These are phyloP conservation scores for Boehmeria nivea DNA, from an alignment of 306 rosid genomes.

Conservation along the genomic window DNA sequence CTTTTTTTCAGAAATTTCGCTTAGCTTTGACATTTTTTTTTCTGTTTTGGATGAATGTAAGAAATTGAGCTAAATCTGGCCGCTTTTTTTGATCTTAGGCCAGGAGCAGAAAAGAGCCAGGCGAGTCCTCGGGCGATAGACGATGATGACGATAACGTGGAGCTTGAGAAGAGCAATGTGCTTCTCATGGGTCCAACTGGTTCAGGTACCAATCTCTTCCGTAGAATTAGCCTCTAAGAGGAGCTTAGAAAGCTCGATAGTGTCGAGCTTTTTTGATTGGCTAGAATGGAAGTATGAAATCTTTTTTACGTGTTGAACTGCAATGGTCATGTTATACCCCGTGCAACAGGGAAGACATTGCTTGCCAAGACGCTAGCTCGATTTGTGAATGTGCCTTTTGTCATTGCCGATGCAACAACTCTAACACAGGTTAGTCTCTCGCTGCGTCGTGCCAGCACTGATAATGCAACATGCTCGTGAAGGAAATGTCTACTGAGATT, in stretches of 20 bases:
- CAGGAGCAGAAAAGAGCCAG: constrained; percentile 38
- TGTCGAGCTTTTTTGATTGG: not conserved
- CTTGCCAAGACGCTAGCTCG: constrained; percentile 97
- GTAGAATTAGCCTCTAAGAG: not conserved
- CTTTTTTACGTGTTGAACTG: not conserved
- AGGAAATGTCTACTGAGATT: too few relatives aligned
- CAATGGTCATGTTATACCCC: constrained; percentile 32
- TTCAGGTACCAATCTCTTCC: constrained; percentile 48
- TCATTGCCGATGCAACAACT: constrained; percentile 95
- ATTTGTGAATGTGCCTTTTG: constrained; percentile 93
- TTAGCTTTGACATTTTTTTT: constrained; percentile 30
- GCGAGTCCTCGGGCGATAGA: constrained; percentile 41
- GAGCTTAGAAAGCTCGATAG: not conserved
- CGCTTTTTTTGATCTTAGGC: constrained; percentile 33
- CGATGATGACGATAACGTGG: constrained; percentile 56
- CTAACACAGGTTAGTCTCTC: constrained; percentile 77
- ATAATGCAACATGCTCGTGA: not conserved
- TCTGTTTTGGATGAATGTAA: not conserved
- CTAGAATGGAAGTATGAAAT: not conserved
- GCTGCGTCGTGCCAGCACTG: not conserved
- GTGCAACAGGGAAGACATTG: constrained; percentile 80
- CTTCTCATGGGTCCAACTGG: constrained; percentile 99
- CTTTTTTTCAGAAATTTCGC: constrained; percentile 21
- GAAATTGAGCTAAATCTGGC: too few relatives aligned
- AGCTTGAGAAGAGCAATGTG: constrained; percentile 96